Base-by-base conservation (phyloP, 345 rosid genomes). In the Rhodamnia argentea region DNA sequence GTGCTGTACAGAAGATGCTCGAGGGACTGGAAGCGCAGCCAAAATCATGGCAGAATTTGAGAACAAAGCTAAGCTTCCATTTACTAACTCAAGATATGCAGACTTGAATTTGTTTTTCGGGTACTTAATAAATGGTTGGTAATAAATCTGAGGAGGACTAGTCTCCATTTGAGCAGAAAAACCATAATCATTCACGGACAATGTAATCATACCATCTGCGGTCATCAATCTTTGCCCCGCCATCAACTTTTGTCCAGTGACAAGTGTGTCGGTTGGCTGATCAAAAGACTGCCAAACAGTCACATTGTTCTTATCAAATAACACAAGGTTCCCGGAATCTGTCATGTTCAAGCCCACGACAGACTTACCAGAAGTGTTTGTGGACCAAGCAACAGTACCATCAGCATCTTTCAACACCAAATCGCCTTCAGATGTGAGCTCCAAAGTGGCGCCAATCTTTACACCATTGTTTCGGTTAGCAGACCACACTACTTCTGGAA, bases 401-500 rank as follows among this genome's bases (percentile, higher is more conserved):
- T 84, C 62, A 10, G 5, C 85, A 85, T 88, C 89, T 70, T 37
- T 54, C 82, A 87, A 44, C 32, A 86, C 83, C 51, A 88, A 82
- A 60, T 83, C 57, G 53, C 88, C 89, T 32, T 56, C 50, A 3
- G 50, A 16, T 1, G 84, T 84, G 24, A 87, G 86, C 57, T 86
- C 58, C 37, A 88, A 83, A 0, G 81, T 81, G 1, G 89, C 58
- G 1, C 82, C 88, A 22, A 26, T 42, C 32, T 75, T 22, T 50
- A 87, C 86, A 0, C 88, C 88, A 29, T 58, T 32, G 52, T 87
- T 84, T 10, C 89, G 15, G 16, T 89, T 89, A 24, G 91, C 84
- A 37, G 89, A 86, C 91, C 92, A 89, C 4, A 86, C 90, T 3
- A 89, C 59, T 64, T 86, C 84, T 16, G 89, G 88, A 32, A n/a